Conservation (phyloP, 768 basidiomycete species). For the Chalciporus pseudorubinellus region DNA sequence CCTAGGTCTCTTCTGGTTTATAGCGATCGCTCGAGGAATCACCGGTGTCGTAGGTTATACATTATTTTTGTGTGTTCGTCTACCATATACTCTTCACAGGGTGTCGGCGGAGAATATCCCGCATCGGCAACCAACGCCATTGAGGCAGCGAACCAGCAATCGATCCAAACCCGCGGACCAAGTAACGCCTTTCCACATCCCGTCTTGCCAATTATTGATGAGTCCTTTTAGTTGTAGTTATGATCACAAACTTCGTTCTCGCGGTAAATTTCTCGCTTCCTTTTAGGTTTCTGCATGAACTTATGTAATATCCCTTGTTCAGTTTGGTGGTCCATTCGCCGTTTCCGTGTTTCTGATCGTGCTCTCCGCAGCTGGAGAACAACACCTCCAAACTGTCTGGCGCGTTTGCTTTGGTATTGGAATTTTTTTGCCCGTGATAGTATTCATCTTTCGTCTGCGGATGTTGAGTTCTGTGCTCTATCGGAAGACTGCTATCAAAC, state of each 20-base stretch:
- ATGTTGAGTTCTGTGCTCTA: slow-evolving; percentile 71
- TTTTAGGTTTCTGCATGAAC: background rate
- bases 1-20: slow-evolving; percentile 68
- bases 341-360: slow-evolving; percentile 67
- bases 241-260: slow-evolving; percentile 73
- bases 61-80: background rate
- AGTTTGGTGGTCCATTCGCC: slow-evolving; percentile 68
- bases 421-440: slow-evolving; percentile 58
- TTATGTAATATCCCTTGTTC: slow-evolving; percentile 8
- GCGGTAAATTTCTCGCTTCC: slow-evolving; percentile 39
- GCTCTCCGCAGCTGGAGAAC: slow-evolving; percentile 60
- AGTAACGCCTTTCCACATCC: slow-evolving; percentile 31
- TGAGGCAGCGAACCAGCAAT: slow-evolving; percentile 73
- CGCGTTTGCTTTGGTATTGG: slow-evolving; percentile 66
- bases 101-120: slow-evolving; percentile 78
- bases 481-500: slow-evolving; percentile 62
- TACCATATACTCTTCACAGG: slow-evolving; percentile 35
- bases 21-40: slow-evolving; percentile 69
- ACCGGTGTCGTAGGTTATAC: slow-evolving; percentile 54
- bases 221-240: slow-evolving; percentile 55
- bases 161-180: slow-evolving; percentile 57
- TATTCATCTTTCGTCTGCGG: slow-evolving; percentile 68
- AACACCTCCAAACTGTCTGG: slow-evolving; percentile 65
- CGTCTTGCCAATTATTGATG: slow-evolving; percentile 1
- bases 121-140: slow-evolving; percentile 66